Conservation (phyloP, 164 flowering plant species). For the Buxus sempervirens region DNA sequence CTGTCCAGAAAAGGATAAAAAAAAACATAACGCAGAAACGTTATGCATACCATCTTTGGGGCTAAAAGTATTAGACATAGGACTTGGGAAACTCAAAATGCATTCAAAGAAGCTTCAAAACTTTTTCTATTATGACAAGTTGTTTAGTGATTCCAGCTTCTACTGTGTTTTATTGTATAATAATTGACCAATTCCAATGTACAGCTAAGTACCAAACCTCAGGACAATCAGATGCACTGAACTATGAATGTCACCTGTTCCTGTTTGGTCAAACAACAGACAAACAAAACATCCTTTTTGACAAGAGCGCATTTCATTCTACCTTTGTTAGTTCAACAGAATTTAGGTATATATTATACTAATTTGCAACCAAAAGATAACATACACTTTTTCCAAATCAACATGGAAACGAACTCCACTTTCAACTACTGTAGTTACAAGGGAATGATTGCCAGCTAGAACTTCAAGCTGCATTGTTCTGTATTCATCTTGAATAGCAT, state of each 20-base stretch:
- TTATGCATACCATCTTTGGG: too few species aligned
- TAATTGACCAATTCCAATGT: not conserved
- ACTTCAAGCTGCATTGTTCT: conserved; percentile 98
- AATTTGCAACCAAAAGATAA: conserved; percentile 14
- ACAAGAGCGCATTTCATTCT: not conserved
- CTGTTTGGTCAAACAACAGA: not conserved
- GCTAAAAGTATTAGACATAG: too few species aligned
- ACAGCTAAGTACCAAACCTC: not conserved
- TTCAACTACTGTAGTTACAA: conserved; percentile 76
- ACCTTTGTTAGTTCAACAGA: not conserved
- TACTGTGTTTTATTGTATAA: too few species aligned
- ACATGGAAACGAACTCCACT: conserved; percentile 80
- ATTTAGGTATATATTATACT: not conserved
- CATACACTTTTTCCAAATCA: conserved; percentile 85
- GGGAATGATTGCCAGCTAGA: conserved; percentile 87
- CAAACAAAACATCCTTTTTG: not conserved
- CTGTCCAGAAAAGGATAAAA: too few species aligned
- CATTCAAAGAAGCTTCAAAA: too few species aligned
- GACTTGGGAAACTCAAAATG: too few species aligned
- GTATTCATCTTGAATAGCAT: conserved; percentile 77
- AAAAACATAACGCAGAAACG: too few species aligned
- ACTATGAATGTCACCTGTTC: not conserved
- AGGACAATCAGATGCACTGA: not conserved
- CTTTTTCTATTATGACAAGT: too few species aligned
- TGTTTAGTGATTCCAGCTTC: too few species aligned